Conservation (phyloP, 768 basidiomycete genomes). For the Macrocybe gigantea region DNA sequence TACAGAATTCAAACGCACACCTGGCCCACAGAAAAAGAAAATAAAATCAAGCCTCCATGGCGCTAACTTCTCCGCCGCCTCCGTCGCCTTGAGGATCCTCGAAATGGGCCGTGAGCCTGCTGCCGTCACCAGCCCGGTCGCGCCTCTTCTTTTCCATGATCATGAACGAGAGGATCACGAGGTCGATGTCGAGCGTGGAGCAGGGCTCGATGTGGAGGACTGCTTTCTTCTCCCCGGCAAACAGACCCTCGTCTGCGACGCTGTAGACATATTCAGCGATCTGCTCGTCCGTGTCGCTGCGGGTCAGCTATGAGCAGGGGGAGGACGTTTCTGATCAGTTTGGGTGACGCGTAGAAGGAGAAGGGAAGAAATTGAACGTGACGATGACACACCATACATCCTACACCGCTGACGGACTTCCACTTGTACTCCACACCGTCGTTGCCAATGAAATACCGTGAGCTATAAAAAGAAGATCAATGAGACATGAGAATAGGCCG, state of each 20-base stretch:
- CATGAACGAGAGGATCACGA: conserved; percentile 48
- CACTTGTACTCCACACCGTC: conserved; percentile 46
- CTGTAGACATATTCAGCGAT: conserved; percentile 33
- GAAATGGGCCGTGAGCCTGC: conserved; percentile 19
- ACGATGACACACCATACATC: conserved; percentile 31
- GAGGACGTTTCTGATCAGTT: not conserved
- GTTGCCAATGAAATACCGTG: conserved; percentile 44
- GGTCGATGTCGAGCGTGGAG: conserved; percentile 38
- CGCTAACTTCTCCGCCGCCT: conserved; percentile 17
- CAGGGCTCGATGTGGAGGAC: conserved; percentile 42
- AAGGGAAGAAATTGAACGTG: not conserved
- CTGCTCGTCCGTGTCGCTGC: conserved; percentile 29
- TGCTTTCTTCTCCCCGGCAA: conserved; percentile 41
- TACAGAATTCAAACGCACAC: not conserved
- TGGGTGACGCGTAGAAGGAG: not conserved
- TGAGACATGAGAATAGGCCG: not conserved
- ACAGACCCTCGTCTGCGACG: conserved; percentile 35
- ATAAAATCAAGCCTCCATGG: no score
- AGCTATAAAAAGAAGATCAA: conserved; percentile 19
- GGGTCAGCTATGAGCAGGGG: conserved; percentile 26
- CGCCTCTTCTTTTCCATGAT: conserved; percentile 51
- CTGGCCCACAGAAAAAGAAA: no score
- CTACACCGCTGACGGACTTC: conserved; percentile 34
- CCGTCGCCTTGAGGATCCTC: conserved; percentile 36
- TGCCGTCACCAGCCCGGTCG: conserved; percentile 28